These are phyloP conservation scores for Lycium barbarum DNA, from an alignment of 257 asterid genomes.

Conservation along the genomic window DNA sequence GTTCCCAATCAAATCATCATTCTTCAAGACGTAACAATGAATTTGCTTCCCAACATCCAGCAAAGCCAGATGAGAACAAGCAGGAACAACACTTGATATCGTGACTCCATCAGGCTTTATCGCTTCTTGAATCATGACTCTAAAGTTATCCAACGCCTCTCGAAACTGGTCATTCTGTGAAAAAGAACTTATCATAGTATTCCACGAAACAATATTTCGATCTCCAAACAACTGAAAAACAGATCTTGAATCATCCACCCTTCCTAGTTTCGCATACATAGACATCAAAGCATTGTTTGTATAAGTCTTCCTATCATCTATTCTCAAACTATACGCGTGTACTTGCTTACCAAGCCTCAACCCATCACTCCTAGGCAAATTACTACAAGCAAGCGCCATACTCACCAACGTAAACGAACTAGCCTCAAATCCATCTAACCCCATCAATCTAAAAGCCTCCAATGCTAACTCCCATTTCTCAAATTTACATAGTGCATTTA, in stretches of 20 bases:
- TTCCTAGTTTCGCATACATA: constrained; percentile 84
- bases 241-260: constrained; percentile 55
- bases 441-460: constrained; percentile 70
- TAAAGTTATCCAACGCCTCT: constrained; percentile 71
- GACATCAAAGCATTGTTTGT: constrained; percentile 80
- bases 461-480: constrained; percentile 80
- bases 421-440: constrained; percentile 57
- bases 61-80: constrained; percentile 83
- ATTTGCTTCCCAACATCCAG: constrained; percentile 70
- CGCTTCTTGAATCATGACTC: constrained; percentile 60
- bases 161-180: constrained; percentile 59
- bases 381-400: constrained; percentile 77
- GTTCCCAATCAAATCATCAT: constrained; percentile 59
- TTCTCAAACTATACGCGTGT: constrained; percentile 69
- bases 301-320: constrained; percentile 62
- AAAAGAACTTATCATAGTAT: constrained; percentile 66
- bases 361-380: constrained; percentile 56
- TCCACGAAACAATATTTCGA: constrained; percentile 85
- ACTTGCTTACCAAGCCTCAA: constrained; percentile 82
- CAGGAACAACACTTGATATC: constrained; percentile 81
- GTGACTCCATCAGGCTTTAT: constrained; percentile 81
- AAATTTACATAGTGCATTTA: constrained; percentile 72
- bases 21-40: constrained; percentile 72
- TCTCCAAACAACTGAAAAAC: constrained; percentile 59
- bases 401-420: constrained; percentile 85